Conservation (phyloP, 306 rosid genomes). For the Begonia masoniana region DNA sequence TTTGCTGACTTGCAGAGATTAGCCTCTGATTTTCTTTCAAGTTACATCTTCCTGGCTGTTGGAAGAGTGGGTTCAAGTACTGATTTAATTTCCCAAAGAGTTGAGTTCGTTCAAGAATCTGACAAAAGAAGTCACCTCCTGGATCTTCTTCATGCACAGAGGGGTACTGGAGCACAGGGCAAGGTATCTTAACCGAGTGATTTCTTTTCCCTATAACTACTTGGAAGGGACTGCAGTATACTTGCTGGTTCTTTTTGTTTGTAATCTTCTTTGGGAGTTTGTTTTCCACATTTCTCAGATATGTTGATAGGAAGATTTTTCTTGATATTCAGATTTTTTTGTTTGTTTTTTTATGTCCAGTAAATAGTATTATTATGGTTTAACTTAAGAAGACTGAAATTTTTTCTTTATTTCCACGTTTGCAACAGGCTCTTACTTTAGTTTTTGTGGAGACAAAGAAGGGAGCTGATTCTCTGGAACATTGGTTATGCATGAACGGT, state of each 20-base stretch:
- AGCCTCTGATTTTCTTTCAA: slow-evolving; percentile 86
- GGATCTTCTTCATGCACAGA: slow-evolving; percentile 96
- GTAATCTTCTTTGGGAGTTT: too few relatives aligned
- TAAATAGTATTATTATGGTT: too few relatives aligned
- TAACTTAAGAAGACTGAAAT: not conserved
- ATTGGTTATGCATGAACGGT: slow-evolving; percentile 73
- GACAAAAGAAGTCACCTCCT: slow-evolving; percentile 94
- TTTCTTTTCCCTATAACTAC: not conserved
- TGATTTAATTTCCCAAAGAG: slow-evolving; percentile 88
- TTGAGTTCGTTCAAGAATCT: slow-evolving; percentile 78
- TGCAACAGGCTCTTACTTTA: slow-evolving; percentile 85
- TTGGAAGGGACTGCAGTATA: not conserved
- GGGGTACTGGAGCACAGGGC: slow-evolving; percentile 54
- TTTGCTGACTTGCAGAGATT: slow-evolving; percentile 45
- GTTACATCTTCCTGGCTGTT: slow-evolving; percentile 79
- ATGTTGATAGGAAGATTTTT: too few relatives aligned
- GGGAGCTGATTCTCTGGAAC: slow-evolving; percentile 91
- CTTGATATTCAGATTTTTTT: too few relatives aligned
- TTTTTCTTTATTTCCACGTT: slow-evolving; percentile 5
- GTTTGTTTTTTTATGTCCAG: too few relatives aligned
- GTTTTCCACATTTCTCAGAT: too few relatives aligned
- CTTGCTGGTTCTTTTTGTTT: not conserved
- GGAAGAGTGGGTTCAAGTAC: slow-evolving; percentile 99
- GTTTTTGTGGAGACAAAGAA: slow-evolving; percentile 98
- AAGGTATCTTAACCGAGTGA: slow-evolving; percentile 31